A percentile compares a stretch with the other conserved stretches of the same genome.
phyloP scores from a whole-genome alignment of 108 stramenopile genomes.

The Epithemia pelagica region DNA sequence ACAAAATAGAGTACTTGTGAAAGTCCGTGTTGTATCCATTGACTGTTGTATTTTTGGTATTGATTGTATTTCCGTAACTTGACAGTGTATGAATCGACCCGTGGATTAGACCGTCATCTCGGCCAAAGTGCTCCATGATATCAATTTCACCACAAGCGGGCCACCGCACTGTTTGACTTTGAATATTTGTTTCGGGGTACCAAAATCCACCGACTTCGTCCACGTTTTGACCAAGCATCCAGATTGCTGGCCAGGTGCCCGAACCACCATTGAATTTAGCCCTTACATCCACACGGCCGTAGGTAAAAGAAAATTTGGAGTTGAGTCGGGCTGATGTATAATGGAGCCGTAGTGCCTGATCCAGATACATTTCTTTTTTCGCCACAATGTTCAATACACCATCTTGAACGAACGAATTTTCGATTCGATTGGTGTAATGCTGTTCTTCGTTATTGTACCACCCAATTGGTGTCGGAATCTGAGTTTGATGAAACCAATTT shows the following conservation, averaged over 20 bases:
- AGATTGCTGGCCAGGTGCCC: constrained; percentile 44
- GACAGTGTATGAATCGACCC: not conserved
- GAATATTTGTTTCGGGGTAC: not conserved
- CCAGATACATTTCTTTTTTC: constrained; percentile 3
- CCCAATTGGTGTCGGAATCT: constrained; percentile 5
- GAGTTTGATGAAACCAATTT: constrained; percentile 3
- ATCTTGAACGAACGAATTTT: constrained; percentile 17
- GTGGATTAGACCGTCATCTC: not conserved
- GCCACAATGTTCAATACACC: constrained; percentile 17
- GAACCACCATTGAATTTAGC: constrained; percentile 12
- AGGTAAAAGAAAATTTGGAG: constrained; percentile 19
- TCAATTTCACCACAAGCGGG: constrained; percentile 57
- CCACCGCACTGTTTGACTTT: too few relatives aligned
- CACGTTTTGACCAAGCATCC: constrained; percentile 44
- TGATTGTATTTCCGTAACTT: not conserved
- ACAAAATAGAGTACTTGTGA: constrained; percentile 18
- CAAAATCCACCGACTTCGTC: constrained; percentile 17
- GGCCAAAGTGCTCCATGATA: constrained; percentile 39
- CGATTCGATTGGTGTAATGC: constrained; percentile 21
- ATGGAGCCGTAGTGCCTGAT: not conserved
- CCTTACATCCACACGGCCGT: constrained; percentile 25
- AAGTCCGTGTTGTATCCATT: constrained; percentile 7
- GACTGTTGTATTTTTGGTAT: not conserved
- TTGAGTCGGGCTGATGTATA: constrained; percentile 32
- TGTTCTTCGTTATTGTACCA: constrained; percentile 32